Evolutionary conservation across 441 rosid species (phyloP), one percentile per base, ranked within the genome.

Genomic region (Cnidoscolus chayamansa): DNA sequence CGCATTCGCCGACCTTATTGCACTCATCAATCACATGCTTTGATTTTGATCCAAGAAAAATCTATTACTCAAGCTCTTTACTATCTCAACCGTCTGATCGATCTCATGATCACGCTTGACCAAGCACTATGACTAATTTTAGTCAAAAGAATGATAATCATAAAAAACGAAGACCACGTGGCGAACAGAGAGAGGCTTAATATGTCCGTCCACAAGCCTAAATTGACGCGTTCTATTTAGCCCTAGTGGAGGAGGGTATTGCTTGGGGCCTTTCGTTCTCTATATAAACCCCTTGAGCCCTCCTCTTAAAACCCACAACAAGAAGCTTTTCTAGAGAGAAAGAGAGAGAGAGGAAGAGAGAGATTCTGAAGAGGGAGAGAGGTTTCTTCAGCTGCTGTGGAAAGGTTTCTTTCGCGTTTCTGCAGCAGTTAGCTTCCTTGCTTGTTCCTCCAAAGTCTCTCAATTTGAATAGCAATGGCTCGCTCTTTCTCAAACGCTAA

Each of bases 401-500:
- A 35, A 35, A 35, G 40, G 40, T 4, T 35, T 35, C 4, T 35
- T 35, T 35, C 40, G 4, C 20, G 35, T 57, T 57, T 57, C 16
- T 56, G 59, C 60, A 56, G 60, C 12, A 56, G 60, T 40, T 40
- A 40, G 45, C 45, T 40, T 40, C 45, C 45, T 40, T 2, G 2
- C n/a, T 30, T 17, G 6, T 43, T 30, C 40, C 50, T 43, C 51
- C 20, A n/a, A 68, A 30, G 10, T 50, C 12, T 57, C 48, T 13
- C 0, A 25, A 10, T n/a, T 51, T 47, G 32, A 17, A 72, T 30
- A 40, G 58, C 60, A 68, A 92, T 92, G 97, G 89, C 96, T 82
- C 92, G 88, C 70, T 89, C 92, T 76, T 67, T 86, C 87, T 81
- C 89, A 8, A 84, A 74, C 84, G 86, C 81, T 55, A 93, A 81